Conservation (phyloP, 768 basidiomycete species). For the Boletus tylopilopsis region DNA sequence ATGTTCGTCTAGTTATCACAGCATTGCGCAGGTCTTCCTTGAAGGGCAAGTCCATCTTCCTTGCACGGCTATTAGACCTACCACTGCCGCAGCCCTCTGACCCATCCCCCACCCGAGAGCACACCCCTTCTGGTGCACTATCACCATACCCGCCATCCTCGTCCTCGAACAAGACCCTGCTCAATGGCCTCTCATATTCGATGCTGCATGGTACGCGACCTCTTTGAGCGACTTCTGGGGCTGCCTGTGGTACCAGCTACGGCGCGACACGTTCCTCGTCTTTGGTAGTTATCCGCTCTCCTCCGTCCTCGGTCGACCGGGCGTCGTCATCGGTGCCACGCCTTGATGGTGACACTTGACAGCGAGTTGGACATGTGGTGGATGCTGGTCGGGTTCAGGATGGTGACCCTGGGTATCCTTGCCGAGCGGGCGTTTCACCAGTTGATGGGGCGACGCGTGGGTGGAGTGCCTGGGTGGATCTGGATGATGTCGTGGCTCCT, state of each 20-base stretch:
- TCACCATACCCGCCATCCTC: neutral
- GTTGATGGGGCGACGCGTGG: neutral
- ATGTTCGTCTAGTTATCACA: too few species aligned
- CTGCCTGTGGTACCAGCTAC: neutral
- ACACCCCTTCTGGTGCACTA: neutral
- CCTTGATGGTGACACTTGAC: neutral
- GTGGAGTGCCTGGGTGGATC: neutral
- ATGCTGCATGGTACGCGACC: neutral
- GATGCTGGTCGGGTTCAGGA: neutral
- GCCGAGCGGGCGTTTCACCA: neutral
- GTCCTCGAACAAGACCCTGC: neutral
- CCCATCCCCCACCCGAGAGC: too few species aligned
- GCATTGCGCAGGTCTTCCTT: too few species aligned
- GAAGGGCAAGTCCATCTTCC: too few species aligned
- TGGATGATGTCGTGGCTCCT: neutral
- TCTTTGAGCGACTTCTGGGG: neutral
- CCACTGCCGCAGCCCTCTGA: too few species aligned
- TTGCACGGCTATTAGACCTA: too few species aligned
- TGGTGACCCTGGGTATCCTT: neutral
- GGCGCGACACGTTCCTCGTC: neutral
- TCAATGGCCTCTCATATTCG: neutral
- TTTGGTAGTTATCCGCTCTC: neutral
- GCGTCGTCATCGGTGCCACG: neutral
- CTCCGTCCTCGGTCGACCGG: neutral
- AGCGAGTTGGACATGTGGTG: neutral